Base-by-base conservation (phyloP, 768 basidiomycete genomes). In the Pleurotus citrinopileatus region DNA sequence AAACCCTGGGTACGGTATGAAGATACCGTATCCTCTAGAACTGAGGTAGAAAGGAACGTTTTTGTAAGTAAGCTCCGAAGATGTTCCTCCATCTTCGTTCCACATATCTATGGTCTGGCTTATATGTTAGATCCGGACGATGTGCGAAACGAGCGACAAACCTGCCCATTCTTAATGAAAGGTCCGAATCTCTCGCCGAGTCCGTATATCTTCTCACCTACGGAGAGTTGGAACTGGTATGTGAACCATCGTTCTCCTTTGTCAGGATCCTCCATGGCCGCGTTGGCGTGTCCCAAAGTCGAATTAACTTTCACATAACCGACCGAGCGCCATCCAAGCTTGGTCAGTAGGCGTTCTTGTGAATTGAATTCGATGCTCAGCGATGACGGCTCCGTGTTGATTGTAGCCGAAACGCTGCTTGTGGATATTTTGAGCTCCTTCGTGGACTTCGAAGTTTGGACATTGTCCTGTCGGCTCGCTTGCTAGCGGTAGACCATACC, bases 161-260 rank as follows among this genome's bases (percentile, higher is more conserved):
- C 66, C 57, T 70, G 71, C 42, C 76, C 76, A 52, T 77, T 78
- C 67, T 78, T 79, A 52, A 76, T 60, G 42, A 79, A 71, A 3
- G 75, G 72, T 1, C 75, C 73, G 58, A 79, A 79, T 38, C 74
- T 61, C 59, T 79, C 77, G 19, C 77, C 77, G 1, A 77, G 59
- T 6, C 77, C 77, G 57, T 76, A 77, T 38, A 79, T 73, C 52
- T 65, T 70, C 61, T 79, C 77, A 2, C 73, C 75, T 2, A 69
- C 62, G n/a, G 64, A 65, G 22, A 69, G 68, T 65, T 58, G 69
- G 54, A 64, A 79, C 50, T 59, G 67, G 64, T 63, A 74, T n/a
- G 66, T 69, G 34, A 66, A 61, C 62, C 63, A 65, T 28, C 62
- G 57, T 28, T 64, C 60, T 19, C 66, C 60, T 43, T 54, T 45